Evolutionary conservation across 768 basidiomycete genomes (phyloP).

Genomic region (Sporobolomyces roseus): DNA sequence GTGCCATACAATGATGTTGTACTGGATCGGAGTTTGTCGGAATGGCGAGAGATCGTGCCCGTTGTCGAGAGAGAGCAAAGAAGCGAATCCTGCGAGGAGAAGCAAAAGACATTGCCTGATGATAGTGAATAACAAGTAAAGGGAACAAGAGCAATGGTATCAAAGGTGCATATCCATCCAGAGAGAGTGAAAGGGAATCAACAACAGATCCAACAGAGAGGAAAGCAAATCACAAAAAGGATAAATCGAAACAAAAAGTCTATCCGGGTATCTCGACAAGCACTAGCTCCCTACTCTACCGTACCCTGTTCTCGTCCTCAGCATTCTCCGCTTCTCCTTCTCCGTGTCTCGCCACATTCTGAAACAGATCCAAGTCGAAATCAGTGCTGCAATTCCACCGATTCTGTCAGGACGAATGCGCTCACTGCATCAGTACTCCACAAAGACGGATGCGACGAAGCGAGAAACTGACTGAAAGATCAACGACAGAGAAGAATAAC

Average conservation of each 20-base stretch:
- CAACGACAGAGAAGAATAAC: constrained; percentile 32
- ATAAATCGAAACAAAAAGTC: neutral
- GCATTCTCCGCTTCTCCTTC: neutral
- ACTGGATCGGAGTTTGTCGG: too few relatives aligned
- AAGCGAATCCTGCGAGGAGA: too few relatives aligned
- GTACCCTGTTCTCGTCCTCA: neutral
- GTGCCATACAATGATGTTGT: neutral
- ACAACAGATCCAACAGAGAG: too few relatives aligned
- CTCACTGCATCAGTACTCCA: neutral
- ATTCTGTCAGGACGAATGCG: constrained; percentile 11
- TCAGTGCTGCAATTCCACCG: constrained; percentile 32
- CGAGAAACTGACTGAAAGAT: constrained; percentile 31
- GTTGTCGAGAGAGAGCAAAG: too few relatives aligned
- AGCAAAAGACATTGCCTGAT: too few relatives aligned
- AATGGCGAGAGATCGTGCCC: too few relatives aligned
- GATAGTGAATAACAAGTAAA: too few relatives aligned
- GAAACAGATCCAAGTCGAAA: constrained; percentile 30
- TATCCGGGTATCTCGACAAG: too few relatives aligned
- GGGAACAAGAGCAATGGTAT: too few relatives aligned
- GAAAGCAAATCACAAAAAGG: neutral
- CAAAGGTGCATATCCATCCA: too few relatives aligned
- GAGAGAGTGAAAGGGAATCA: too few relatives aligned
- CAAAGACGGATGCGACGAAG: neutral
- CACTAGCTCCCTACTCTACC: neutral
- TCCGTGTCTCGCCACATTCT: constrained; percentile 26